Evolutionary conservation across 805 yeast species (phyloP).

Genomic region (Cyberlindnera xylosilytica): DNA sequence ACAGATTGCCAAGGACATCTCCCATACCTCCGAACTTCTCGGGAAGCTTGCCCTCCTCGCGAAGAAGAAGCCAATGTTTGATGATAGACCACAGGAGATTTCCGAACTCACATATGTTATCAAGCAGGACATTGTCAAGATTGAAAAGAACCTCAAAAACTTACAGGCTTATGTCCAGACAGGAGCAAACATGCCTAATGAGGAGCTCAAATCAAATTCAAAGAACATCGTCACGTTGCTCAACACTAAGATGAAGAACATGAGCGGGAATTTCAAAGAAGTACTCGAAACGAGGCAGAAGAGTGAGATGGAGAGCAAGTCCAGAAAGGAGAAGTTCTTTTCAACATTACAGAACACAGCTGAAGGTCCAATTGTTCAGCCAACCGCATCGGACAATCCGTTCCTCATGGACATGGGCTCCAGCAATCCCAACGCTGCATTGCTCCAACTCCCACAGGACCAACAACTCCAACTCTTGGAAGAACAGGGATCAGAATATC

Average conservation of each 20-base stretch:
- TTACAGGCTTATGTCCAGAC: conserved; percentile 51
- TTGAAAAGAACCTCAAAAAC: conserved; percentile 67
- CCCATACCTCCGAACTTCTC: conserved; percentile 76
- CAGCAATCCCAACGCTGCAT: conserved; percentile 25
- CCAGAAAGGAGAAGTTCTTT: conserved; percentile 81
- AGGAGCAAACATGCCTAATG: conserved; percentile 37
- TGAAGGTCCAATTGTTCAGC: conserved; percentile 15
- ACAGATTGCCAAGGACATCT: conserved; percentile 82
- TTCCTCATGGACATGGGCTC: conserved; percentile 29
- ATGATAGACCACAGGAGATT: conserved; percentile 91
- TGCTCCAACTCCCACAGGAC: conserved; percentile 78
- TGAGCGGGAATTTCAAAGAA: conserved; percentile 84
- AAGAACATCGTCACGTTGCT: conserved; percentile 83
- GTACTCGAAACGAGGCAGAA: conserved; percentile 88
- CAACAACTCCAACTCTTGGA: conserved; percentile 80
- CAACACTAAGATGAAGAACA: conserved; percentile 87
- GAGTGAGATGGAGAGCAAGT: conserved; percentile 74
- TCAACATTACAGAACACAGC: conserved; percentile 36
- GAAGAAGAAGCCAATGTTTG: conserved; percentile 84
- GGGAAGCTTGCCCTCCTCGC: conserved; percentile 81
- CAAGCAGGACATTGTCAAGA: conserved; percentile 80
- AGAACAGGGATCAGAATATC: conserved; percentile 72
- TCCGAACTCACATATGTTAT: conserved; percentile 79
- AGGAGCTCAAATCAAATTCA: conserved; percentile 65
- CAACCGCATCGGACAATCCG: conserved; percentile 33